phyloP scores from a whole-genome alignment of 139 green algal species.

The Haematococcus lacustris region DNA sequence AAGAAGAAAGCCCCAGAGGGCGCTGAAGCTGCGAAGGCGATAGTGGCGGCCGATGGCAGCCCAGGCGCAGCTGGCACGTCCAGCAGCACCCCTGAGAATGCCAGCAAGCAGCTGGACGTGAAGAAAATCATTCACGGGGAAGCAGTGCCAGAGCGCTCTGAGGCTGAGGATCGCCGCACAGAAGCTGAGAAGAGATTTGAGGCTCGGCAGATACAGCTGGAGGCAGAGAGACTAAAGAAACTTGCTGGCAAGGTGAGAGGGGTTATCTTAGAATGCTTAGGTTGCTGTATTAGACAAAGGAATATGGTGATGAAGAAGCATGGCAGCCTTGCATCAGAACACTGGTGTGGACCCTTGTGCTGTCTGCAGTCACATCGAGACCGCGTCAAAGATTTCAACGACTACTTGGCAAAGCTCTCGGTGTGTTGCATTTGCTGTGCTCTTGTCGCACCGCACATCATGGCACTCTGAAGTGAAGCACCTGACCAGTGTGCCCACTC shows the following conservation, averaged over 20 bases:
- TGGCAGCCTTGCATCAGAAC: no score
- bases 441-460: no score
- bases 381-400: slow-evolving; percentile 79
- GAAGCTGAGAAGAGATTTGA: slow-evolving; percentile 61
- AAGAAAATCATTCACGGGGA: slow-evolving; percentile 34
- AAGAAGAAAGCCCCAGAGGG: slow-evolving; percentile 57
- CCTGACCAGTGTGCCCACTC: no score
- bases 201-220: slow-evolving; percentile 41
- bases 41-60: neutral
- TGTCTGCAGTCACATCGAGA: slow-evolving; percentile 65
- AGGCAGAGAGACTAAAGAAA: slow-evolving; percentile 60
- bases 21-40: neutral
- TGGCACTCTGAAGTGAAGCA: no score
- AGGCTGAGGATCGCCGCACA: slow-evolving; percentile 62
- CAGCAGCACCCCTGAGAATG: neutral
- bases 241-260: slow-evolving; percentile 46
- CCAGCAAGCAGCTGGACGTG: neutral
- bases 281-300: no score
- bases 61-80: neutral
- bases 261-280: neutral
- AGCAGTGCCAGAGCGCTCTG: slow-evolving; percentile 17
- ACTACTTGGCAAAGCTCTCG: slow-evolving; percentile 61
- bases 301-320: no score
- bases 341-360: slow-evolving; percentile 71
- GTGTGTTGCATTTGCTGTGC: no score